These are phyloP conservation scores for Edaphochlamys debaryana DNA, from an alignment of 139 green algal species.

Conservation along the genomic window DNA sequence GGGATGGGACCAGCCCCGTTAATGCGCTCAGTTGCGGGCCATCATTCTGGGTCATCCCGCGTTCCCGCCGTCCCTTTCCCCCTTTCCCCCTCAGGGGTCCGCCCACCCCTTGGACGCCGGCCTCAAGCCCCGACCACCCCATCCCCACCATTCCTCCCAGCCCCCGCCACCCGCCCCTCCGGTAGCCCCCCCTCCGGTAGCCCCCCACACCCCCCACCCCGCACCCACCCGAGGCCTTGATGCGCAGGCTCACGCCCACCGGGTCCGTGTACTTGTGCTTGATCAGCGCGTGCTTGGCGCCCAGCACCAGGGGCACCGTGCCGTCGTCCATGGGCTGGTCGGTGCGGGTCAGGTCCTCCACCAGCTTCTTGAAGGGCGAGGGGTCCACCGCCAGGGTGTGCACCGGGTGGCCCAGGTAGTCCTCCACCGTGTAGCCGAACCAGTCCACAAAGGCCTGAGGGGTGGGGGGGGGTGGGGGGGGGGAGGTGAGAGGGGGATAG, in stretches of 20 bases:
- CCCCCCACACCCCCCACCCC: too few relatives aligned
- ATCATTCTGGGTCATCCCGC: too few relatives aligned
- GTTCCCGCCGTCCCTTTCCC: too few relatives aligned
- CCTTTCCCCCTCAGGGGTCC: too few relatives aligned
- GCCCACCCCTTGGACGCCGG: too few relatives aligned
- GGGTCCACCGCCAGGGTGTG: slow-evolving; percentile 37
- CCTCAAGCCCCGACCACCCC: too few relatives aligned
- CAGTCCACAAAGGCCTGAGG: slow-evolving; percentile 53
- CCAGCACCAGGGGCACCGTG: neutral
- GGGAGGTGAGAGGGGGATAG: neutral
- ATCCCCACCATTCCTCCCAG: too few relatives aligned
- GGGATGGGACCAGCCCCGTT: too few relatives aligned
- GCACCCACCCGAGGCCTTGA: slow-evolving; percentile 33
- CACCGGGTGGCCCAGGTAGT: slow-evolving; percentile 24
- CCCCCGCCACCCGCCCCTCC: too few relatives aligned
- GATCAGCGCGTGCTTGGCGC: slow-evolving; percentile 24
- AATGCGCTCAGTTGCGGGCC: too few relatives aligned
- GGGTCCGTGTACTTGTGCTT: slow-evolving; percentile 56
- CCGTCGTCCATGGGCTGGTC: slow-evolving; percentile 32
- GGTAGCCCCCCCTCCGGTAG: too few relatives aligned
- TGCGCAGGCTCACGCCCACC: slow-evolving; percentile 46
- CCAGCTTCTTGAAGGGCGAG: slow-evolving; percentile 27
- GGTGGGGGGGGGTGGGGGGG: slow-evolving; percentile 18
- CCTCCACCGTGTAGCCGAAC: slow-evolving; percentile 37
- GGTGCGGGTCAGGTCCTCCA: slow-evolving; percentile 27